Percentiles rank a stretch among this genome's conserved stretches.
These are phyloP conservation scores for Castanea mollissima DNA, from an alignment of 306 rosid species.

Conservation along the genomic window DNA sequence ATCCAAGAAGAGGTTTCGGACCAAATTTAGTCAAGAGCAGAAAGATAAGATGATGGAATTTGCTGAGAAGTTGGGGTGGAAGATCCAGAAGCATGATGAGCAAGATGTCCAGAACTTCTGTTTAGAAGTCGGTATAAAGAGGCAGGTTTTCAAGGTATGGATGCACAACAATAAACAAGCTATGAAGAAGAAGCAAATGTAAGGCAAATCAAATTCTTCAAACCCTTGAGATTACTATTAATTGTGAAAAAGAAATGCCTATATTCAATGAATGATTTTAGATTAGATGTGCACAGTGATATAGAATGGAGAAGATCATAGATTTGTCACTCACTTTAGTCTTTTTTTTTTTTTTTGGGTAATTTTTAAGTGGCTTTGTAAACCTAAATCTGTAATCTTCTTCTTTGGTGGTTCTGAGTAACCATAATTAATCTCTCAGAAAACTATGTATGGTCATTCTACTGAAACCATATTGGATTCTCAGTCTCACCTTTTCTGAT, in stretches of 20 bases:
- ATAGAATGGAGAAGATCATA: slow-evolving; percentile 1
- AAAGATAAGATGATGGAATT: slow-evolving; percentile 86
- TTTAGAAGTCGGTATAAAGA: slow-evolving; percentile 60
- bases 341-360: background rate
- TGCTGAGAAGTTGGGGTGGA: slow-evolving; percentile 87
- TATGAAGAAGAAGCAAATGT: slow-evolving; percentile 68
- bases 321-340: slow-evolving; percentile 11
- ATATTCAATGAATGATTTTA: slow-evolving; percentile 27
- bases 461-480: background rate
- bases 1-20: slow-evolving; percentile 77
- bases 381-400: background rate
- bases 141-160: slow-evolving; percentile 93
- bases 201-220: slow-evolving; percentile 27
- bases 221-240: background rate
- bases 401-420: background rate
- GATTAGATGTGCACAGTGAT: slow-evolving; percentile 30
- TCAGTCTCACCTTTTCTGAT: background rate
- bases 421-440: background rate
- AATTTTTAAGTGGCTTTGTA: background rate
- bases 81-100: slow-evolving; percentile 86
- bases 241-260: background rate
- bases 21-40: slow-evolving; percentile 70
- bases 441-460: background rate
- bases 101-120: slow-evolving; percentile 82
- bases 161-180: slow-evolving; percentile 95